phyloP scores from a whole-genome alignment of 495 filamentous ascomycete genomes.

The Choiromyces venosus region DNA sequence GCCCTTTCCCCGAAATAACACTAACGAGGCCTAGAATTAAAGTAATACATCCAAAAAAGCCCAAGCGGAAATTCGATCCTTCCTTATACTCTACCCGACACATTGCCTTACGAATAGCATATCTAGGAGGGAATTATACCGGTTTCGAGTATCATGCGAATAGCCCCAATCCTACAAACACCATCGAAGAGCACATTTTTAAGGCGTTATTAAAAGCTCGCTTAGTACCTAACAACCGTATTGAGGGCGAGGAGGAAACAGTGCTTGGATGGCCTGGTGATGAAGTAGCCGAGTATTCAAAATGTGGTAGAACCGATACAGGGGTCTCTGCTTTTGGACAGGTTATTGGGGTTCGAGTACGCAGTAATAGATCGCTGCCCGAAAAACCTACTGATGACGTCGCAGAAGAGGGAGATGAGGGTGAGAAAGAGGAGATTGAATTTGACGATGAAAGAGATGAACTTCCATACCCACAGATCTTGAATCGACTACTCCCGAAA shows the following conservation, averaged over 20 bases:
- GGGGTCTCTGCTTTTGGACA: slow-evolving; percentile 97
- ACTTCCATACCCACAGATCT: slow-evolving; percentile 67
- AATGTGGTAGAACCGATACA: slow-evolving; percentile 86
- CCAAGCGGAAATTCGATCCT: slow-evolving; percentile 60
- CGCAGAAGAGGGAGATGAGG: slow-evolving; percentile 5
- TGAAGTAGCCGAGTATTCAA: slow-evolving; percentile 78
- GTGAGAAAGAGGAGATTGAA: slow-evolving; percentile 35
- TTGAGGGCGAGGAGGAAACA: slow-evolving; percentile 42
- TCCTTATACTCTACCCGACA: slow-evolving; percentile 73
- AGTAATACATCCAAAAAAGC: slow-evolving; percentile 42
- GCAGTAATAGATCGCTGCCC: slow-evolving; percentile 63
- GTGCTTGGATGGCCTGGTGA: slow-evolving; percentile 57
- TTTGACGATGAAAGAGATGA: slow-evolving; percentile 79
- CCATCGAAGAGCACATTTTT: slow-evolving; percentile 88
- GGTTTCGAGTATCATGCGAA: slow-evolving; percentile 77
- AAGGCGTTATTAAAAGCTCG: slow-evolving; percentile 73
- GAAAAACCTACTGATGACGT: slow-evolving; percentile 18
- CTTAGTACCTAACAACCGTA: slow-evolving; percentile 64
- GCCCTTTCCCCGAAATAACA: slow-evolving; percentile 3
- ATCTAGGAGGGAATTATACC: slow-evolving; percentile 83
- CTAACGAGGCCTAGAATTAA: slow-evolving; percentile 17
- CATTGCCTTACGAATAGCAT: slow-evolving; percentile 89
- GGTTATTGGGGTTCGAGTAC: slow-evolving; percentile 74
- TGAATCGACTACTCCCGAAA: slow-evolving; percentile 81
- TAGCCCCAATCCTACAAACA: slow-evolving; percentile 62